These are phyloP conservation scores for Polyporus tsugae DNA, from an alignment of 1,284 basidiomycete species.

Conservation along the genomic window DNA sequence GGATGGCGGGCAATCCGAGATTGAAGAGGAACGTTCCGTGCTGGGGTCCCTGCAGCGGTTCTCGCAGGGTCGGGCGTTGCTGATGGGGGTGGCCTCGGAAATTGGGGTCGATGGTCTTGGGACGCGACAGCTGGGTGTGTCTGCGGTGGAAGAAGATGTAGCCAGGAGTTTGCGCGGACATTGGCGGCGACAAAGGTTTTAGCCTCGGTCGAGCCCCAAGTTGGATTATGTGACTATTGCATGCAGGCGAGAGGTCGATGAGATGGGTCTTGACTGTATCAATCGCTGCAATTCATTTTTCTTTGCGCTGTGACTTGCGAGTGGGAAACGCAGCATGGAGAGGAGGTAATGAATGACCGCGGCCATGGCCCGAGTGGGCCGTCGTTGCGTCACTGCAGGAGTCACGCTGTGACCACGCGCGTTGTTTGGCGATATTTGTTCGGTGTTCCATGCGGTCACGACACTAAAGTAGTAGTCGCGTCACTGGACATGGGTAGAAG, in stretches of 20 bases:
- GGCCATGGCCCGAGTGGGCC: neutral
- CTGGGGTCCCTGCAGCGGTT: conserved; percentile 28
- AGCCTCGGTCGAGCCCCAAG: conserved; percentile 9
- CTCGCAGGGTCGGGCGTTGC: conserved; percentile 55
- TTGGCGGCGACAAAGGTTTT: conserved; percentile 67
- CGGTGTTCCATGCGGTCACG: conserved; percentile 16
- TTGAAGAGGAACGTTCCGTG: conserved; percentile 16
- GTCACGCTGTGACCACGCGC: conserved; percentile 35
- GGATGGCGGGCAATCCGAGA: conserved; percentile 11
- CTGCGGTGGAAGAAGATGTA: conserved; percentile 63
- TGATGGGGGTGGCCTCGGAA: conserved; percentile 36
- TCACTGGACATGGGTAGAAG: conserved; percentile 17
- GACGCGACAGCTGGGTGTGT: conserved; percentile 28
- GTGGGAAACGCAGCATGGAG: no score
- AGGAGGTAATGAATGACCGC: neutral
- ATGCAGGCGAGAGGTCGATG: no score
- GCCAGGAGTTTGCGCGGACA: conserved; percentile 61
- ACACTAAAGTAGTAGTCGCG: conserved; percentile 21
- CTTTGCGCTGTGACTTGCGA: no score
- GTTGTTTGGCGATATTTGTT: conserved; percentile 26
- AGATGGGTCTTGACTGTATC: neutral
- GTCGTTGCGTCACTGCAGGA: neutral
- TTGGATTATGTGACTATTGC: no score
- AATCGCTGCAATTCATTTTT: neutral
- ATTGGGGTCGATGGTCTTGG: conserved; percentile 3